phyloP scores from a whole-genome alignment of 768 basidiomycete genomes.

The Goffeauzyma gilvescens region DNA sequence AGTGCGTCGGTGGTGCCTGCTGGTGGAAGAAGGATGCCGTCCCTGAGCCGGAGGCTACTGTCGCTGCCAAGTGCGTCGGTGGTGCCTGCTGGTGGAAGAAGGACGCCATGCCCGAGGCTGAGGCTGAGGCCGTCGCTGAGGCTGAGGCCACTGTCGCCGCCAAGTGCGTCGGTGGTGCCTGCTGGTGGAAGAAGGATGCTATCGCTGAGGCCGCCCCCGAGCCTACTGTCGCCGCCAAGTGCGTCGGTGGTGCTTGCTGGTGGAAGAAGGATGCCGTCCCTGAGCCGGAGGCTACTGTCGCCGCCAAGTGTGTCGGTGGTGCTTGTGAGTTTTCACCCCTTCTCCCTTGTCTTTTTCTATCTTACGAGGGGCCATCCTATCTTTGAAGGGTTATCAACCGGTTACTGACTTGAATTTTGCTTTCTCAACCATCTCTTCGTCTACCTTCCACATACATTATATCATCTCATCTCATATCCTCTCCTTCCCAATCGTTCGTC shows the following conservation, averaged over 20 bases:
- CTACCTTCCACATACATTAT: too few species aligned
- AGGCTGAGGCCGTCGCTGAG: too few species aligned
- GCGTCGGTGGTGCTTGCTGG: conserved; percentile 6
- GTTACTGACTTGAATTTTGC: background rate
- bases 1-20: background rate
- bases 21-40: conserved; percentile 9
- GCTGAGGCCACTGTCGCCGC: background rate
- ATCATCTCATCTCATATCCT: too few species aligned
- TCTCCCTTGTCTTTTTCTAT: background rate
- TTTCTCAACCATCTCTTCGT: background rate
- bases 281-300: conserved; percentile 13
- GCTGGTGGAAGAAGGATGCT: background rate
- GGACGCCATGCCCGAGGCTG: conserved; percentile 1
- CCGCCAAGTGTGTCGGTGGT: conserved; percentile 6
- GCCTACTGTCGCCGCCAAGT: conserved; percentile 4
- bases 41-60: conserved; percentile 8
- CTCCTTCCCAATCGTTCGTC: too few species aligned
- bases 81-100: conserved; percentile 13
- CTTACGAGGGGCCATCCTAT: background rate
- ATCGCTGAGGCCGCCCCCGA: background rate
- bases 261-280: conserved; percentile 3
- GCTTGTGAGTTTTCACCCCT: conserved; percentile 5
- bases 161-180: conserved; percentile 4
- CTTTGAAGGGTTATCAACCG: background rate
- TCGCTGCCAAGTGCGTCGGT: conserved; percentile 11